Base-by-base conservation (phyloP, 257 asterid species). In the Solanum paucissectum region DNA sequence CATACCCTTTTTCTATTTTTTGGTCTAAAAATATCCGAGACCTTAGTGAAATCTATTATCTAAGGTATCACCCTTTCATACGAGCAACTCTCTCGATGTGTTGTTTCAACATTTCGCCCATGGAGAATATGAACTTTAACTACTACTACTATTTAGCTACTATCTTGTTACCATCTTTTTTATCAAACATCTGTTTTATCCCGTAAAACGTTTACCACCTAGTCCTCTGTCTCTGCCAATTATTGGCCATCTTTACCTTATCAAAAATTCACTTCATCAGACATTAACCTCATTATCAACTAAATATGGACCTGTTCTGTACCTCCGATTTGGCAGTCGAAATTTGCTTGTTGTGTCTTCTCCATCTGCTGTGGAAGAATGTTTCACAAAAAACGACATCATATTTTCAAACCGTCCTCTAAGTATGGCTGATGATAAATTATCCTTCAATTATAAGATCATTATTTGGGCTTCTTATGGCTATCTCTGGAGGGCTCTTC, bases 161-260 rank as follows among this genome's bases (percentile, higher is more conserved):
- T 9, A 42, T 42, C 29, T 25, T 13, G 46, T 92, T 71, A 16
- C 87, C 9, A 20, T 84, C n/a, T 42, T 88, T 55, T 89, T 21
- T 7, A 86, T 46, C 89, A 83, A 84, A 72, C 11, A 16, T 85
- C 14, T 12, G n/a, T 76, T 14, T 76, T 74, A 55, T 21, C n/a
- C 46, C 60, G 25, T 33, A 86, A 81, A 66, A 12, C 86, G 75
- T 12, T 84, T 85, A 13, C 92, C 97, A 21, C 95, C 97, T 69
- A 40, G 89, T 44, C 95, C 95, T 3, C 88, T 27, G 32, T 44
- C 92, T 32, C 93, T 92, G 12, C 96, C 98, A 5, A 44, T 93
- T 10, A 87, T 93, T 0, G 98, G 95, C 88, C 98, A 94, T 34
- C 91, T 94, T 14, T 93, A 93, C 86, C 96, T 93, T 18, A 85